A percentile compares a stretch with the other conserved stretches of the same genome.
Conservation (phyloP, 1,139 yeast genomes). For the Yamadazyma triangularis region DNA sequence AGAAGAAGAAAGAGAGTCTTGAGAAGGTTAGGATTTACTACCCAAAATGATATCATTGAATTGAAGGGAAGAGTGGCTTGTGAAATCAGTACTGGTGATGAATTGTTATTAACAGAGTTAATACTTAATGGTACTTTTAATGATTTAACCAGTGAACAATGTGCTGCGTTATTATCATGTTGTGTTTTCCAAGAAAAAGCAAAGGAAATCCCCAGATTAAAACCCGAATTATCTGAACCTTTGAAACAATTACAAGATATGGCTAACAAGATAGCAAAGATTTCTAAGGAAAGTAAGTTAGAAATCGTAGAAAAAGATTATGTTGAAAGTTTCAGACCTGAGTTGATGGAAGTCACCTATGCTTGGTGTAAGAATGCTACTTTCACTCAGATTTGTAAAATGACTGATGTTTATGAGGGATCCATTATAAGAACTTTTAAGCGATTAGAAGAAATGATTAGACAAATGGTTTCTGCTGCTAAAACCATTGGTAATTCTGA, state of each 20-base stretch:
- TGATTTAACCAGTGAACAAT: slow-evolving; percentile 80
- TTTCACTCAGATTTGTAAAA: slow-evolving; percentile 93
- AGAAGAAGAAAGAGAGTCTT: slow-evolving; percentile 89
- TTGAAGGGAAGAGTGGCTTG: slow-evolving; percentile 94
- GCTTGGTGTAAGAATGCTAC: slow-evolving; percentile 97
- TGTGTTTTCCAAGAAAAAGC: slow-evolving; percentile 97
- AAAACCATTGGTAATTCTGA: slow-evolving; percentile 88
- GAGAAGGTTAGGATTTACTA: slow-evolving; percentile 76
- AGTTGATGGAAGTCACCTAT: slow-evolving; percentile 92
- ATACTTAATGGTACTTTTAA: slow-evolving; percentile 94
- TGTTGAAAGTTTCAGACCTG: slow-evolving; percentile 84
- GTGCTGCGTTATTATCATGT: slow-evolving; percentile 88
- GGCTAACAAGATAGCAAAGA: slow-evolving; percentile 86
- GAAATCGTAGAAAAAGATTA: slow-evolving; percentile 89
- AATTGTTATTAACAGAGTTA: slow-evolving; percentile 79
- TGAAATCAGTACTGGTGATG: slow-evolving; percentile 95
- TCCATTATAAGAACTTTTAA: slow-evolving; percentile 91
- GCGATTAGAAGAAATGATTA: slow-evolving; percentile 85
- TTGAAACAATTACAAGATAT: slow-evolving; percentile 80
- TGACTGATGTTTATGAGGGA: slow-evolving; percentile 99
- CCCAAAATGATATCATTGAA: slow-evolving; percentile 81
- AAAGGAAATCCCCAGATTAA: slow-evolving; percentile 78
- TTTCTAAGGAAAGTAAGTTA: slow-evolving; percentile 82
- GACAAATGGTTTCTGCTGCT: slow-evolving; percentile 88
- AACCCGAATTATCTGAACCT: slow-evolving; percentile 88